phyloP scores from a whole-genome alignment of 2,329 filamentous ascomycete species.

The Colletotrichum eremochloae region DNA sequence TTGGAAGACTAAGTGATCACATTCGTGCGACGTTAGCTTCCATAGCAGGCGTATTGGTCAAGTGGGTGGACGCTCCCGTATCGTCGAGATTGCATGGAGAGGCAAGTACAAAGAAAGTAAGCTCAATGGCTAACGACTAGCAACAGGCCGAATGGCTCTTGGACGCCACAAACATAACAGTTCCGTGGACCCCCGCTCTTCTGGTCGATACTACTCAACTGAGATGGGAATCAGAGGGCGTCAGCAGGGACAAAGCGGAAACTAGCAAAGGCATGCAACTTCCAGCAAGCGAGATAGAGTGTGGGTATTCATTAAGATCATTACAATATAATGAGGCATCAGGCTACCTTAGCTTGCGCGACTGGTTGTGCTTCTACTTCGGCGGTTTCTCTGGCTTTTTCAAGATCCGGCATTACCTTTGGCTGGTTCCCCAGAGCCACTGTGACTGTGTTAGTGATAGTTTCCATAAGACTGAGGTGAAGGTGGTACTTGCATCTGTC shows the following conservation, averaged over 20 bases:
- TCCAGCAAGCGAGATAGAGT: neutral
- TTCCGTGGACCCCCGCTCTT: neutral
- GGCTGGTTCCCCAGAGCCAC: constrained; percentile 50
- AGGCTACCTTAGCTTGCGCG: constrained; percentile 23
- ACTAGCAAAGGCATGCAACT: neutral
- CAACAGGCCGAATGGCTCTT: neutral
- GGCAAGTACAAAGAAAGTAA: neutral
- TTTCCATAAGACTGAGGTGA: neutral
- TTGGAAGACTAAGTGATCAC: neutral
- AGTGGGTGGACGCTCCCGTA: neutral
- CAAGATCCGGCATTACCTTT: constrained; percentile 46
- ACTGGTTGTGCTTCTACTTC: constrained; percentile 11
- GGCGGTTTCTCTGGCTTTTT: constrained; percentile 9
- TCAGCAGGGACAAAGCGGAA: neutral
- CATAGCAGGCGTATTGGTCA: neutral
- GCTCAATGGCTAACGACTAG: neutral
- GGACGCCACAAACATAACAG: neutral
- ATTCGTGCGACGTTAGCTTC: neutral
- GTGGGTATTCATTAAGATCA: constrained; percentile 36
- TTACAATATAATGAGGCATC: constrained; percentile 21
- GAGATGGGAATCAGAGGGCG: too few species aligned
- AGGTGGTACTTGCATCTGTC: constrained; percentile 58
- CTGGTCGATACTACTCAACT: too few species aligned
- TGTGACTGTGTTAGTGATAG: constrained; percentile 33
- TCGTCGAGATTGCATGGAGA: neutral